A percentile compares a stretch with the other conserved stretches of the same genome.
These are phyloP conservation scores for Xylaria acuta DNA, from an alignment of 495 filamentous ascomycete species.

Conservation along the genomic window DNA sequence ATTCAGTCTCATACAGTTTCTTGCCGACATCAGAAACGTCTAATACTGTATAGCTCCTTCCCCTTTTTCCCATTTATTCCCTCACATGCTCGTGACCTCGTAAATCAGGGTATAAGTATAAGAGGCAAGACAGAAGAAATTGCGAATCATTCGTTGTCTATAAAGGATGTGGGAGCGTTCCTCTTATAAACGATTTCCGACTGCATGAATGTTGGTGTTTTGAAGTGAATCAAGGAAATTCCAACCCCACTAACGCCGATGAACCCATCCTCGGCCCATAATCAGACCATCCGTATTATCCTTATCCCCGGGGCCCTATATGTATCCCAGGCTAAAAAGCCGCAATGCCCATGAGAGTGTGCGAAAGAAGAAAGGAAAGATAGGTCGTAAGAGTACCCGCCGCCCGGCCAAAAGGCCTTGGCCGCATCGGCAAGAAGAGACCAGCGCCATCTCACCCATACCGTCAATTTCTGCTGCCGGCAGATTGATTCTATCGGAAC, in stretches of 20 bases:
- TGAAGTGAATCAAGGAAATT: background rate
- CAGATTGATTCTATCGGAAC: conserved; percentile 7
- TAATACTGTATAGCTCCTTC: background rate
- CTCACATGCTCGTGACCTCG: conserved; percentile 1
- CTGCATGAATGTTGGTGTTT: background rate
- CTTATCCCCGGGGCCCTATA: conserved; percentile 1
- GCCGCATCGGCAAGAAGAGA: background rate
- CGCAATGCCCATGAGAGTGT: background rate
- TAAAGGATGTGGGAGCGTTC: background rate
- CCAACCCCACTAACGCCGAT: conserved; percentile 17
- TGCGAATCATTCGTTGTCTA: background rate
- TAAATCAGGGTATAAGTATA: conserved; percentile 17
- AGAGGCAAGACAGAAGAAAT: conserved; percentile 14
- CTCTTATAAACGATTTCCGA: background rate
- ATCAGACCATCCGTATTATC: conserved; percentile 11
- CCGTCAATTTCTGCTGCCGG: background rate
- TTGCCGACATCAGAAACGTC: background rate
- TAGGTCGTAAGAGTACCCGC: background rate
- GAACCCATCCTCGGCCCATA: conserved; percentile 22
- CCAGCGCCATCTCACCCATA: background rate
- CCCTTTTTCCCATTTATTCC: background rate
- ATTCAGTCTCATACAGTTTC: background rate
- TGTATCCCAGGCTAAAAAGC: background rate
- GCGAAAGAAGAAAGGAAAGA: background rate
- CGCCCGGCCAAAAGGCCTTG: background rate